Base-by-base conservation (phyloP, 202 grass and related monocot genomes). In the Saccharum hybrid region DNA sequence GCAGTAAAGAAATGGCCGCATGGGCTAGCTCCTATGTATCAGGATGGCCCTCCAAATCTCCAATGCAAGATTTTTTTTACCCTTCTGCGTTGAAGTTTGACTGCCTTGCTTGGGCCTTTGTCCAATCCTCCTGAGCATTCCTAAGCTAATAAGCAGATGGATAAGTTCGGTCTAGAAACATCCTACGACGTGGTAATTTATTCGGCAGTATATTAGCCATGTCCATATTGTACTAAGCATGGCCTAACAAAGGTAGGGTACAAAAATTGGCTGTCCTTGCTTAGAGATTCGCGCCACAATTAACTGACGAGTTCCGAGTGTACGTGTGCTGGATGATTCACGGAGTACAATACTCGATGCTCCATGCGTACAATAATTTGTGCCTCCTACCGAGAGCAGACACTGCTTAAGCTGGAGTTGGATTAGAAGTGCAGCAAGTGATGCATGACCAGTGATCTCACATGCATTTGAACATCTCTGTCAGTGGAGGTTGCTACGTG, bases 241-340 rank as follows among this genome's bases (percentile, higher is more conserved):
- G 51, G 56, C 8, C 26, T 26, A 26, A 26, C 26, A 26, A 26
- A 26, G 26, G 26, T 26, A 10, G 7, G 5, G 5, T 49, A 60
- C 76, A 71, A 63, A 46, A 16, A 68, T 0, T 33, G 43, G 9
- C 15, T 82, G 78, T 68, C 79, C 78, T 78, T 30, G 31, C 39
- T 68, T 73, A 54, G 78, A 67, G 36, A 46, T 74, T n/a, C 81
- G 73, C 2, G 4, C 21, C 46, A 63, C 0, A 15, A 54, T 79
- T 83, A 79, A 22, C 75, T 78, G 36, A 59, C 61, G 74, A 79
- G 28, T 72, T 78, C 48, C 78, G 78, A 48, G 59, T 41, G 73
- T 89, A 86, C 83, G 67, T 78, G 83, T 42, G 74, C 38, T 71
- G n/a, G 7, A 85, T 85, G 65, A 41, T 81, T 56, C 43, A 71